phyloP scores from a whole-genome alignment of 352 stramenopile genomes.

The Phytophthora meadii region DNA sequence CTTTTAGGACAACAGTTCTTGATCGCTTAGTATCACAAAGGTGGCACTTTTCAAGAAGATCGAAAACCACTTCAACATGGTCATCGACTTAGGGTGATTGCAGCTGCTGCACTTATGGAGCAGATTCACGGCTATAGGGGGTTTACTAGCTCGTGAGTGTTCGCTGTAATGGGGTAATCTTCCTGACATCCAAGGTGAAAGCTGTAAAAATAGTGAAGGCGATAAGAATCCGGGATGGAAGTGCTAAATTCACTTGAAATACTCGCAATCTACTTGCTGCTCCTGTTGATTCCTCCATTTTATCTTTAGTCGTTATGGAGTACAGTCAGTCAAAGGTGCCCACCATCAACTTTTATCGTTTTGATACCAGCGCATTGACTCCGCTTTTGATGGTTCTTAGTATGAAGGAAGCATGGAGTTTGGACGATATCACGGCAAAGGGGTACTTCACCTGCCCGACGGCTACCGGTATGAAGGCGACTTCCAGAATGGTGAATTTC shows the following conservation, averaged over 20 bases:
- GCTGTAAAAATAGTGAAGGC: conserved; percentile 6
- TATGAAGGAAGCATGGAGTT: conserved; percentile 69
- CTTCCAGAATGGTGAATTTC: conserved; percentile 83
- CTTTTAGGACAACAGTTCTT: too few species aligned
- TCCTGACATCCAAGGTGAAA: neutral
- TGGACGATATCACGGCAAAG: conserved; percentile 65
- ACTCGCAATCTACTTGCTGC: neutral
- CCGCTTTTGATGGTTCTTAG: conserved; percentile 25
- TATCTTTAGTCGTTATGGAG: conserved; percentile 23
- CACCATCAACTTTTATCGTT: neutral
- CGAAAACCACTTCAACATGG: too few species aligned
- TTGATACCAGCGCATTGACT: neutral
- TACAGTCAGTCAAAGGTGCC: conserved; percentile 42
- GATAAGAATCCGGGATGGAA: conserved; percentile 12
- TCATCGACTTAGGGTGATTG: neutral
- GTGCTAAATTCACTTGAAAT: conserved; percentile 1
- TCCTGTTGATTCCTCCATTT: neutral
- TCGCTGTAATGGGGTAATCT: neutral
- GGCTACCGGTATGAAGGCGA: conserved; percentile 83
- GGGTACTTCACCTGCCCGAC: conserved; percentile 61
- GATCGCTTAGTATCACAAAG: too few species aligned
- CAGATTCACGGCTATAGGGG: conserved; percentile 4
- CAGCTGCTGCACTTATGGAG: neutral
- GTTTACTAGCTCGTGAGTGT: neutral
- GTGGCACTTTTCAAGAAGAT: too few species aligned